Evolutionary conservation across 768 basidiomycete species (phyloP), one percentile per base, ranked within the genome.

Genomic region (Pleurotus citrinopileatus): DNA sequence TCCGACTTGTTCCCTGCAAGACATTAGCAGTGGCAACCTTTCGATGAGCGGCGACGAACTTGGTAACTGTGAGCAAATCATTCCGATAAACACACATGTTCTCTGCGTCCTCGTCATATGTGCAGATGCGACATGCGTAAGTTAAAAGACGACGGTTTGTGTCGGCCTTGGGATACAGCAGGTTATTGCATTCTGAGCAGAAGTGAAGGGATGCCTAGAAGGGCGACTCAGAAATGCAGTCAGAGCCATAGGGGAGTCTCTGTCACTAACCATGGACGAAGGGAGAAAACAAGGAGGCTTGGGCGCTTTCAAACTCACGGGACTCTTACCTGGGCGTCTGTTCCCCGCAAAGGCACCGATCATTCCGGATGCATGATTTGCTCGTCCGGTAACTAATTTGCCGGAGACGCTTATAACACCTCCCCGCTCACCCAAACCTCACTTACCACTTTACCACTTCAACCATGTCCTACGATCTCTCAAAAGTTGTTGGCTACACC

Each of bases 161-260:
- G 70, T 97, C 95, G 38, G 91, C 94, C 73, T 94, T 87, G 19
- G 94, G 94, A 68, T 96, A 95, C 50, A 97, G 78, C 25, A 97
- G 80, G 66, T 97, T 96, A 74, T 95, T 94, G 77, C 94, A 96
- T 77, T 96, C 94, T 34, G 84, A 86, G 63, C 94, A 96, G 71
- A 96, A 96, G 60, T 91, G 85, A 25, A 96, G 82, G 2, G 89
- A 89, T 9, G 91, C 86, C 90, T 92, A 55, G n/a, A 19, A n/a
- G 25, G 51, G 19, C 19, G 9, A 22, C 6, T 9, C 6, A 19
- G 26, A 42, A 20, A 20, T 10, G 42, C 17, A 19, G 2, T 9
- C 25, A 25, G 25, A 22, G 28, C 2, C 17, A 40, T 19, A 40
- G 7, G 10, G 38, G 7, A 9, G 7, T 40, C 2, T 9, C 19